Base-by-base conservation (phyloP, 2,329 filamentous ascomycete species). In the Ceratocystis papillata region DNA sequence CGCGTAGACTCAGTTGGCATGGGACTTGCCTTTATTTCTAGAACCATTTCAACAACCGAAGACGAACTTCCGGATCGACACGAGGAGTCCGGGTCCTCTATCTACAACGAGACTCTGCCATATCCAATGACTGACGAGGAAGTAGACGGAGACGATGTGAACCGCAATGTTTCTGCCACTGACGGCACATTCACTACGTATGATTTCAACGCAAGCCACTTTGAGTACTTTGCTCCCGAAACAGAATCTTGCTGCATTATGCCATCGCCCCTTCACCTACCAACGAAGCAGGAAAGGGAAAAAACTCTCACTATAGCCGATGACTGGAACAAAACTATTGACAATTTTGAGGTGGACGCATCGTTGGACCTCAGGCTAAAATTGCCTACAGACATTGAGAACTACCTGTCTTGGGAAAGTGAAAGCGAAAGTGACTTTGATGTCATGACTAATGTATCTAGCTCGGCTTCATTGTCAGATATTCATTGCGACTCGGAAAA, bases 321-420 rank as follows among this genome's bases (percentile, higher is more conserved):
- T 59, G 55, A 30, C 25, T 37, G 55, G 55, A 37, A n/a, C 17
- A 59, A 15, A 8, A 37, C 25, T 8, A 33, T 59, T 59, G 28
- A 59, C 28, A 10, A n/a, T n/a, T 37, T 59, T 25, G 55, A 37
- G 7, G 30, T 8, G 15, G 15, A 59, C 33, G 6, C 55, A 59
- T 59, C 55, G 7, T 59, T 59, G 28, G 55, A 59, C 28, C 55
- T 59, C 15, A 59, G 55, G 22, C 17, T 59, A 17, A 59, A 59
- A 12, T 8, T 59, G 55, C 55, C 55, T 3, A 8, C 17, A n/a
- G 55, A 59, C 17, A 59, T 59, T 17, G 55, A 59, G 2, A 59
- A 30, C 17, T 59, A 37, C 17, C 33, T 59, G 7, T 59, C 55
- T 5, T 33, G 55, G 55, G 55, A 20, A 59, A 30, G 25, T n/a